phyloP scores from a whole-genome alignment of 306 rosid species.

The Quercus robur region DNA sequence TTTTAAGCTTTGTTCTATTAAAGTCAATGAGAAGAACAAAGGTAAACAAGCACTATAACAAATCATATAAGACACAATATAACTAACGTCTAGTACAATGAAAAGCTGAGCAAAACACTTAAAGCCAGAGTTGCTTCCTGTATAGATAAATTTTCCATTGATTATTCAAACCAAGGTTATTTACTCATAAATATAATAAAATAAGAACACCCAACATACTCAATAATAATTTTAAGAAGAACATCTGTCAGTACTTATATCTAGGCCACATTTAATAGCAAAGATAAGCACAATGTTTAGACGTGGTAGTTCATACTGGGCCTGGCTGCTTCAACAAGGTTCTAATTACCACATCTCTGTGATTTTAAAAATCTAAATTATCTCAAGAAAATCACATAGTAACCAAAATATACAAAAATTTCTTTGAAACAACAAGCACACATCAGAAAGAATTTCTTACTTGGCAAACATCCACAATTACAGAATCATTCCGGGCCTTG shows the following conservation, averaged over 20 bases:
- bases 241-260: neutral
- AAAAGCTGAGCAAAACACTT: neutral
- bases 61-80: too few species aligned
- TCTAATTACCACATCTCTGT: neutral
- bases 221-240: neutral
- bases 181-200: neutral
- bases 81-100: neutral
- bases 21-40: neutral
- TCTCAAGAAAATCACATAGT: slow-evolving; percentile 7
- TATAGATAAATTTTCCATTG: neutral
- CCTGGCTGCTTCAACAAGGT: neutral
- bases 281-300: neutral
- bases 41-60: neutral
- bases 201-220: neutral
- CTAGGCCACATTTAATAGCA: neutral
- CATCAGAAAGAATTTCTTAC: slow-evolving; percentile 43
- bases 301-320: neutral
- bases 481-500: slow-evolving; percentile 93
- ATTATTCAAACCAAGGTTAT: neutral
- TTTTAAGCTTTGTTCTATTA: neutral
- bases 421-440: slow-evolving; percentile 5
- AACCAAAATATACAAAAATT: neutral
- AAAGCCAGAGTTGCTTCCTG: neutral
- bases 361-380: slow-evolving; percentile 1
- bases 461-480: slow-evolving; percentile 99